Conservation (phyloP, 2,329 filamentous ascomycete species). For the Plenodomus lindquistii region DNA sequence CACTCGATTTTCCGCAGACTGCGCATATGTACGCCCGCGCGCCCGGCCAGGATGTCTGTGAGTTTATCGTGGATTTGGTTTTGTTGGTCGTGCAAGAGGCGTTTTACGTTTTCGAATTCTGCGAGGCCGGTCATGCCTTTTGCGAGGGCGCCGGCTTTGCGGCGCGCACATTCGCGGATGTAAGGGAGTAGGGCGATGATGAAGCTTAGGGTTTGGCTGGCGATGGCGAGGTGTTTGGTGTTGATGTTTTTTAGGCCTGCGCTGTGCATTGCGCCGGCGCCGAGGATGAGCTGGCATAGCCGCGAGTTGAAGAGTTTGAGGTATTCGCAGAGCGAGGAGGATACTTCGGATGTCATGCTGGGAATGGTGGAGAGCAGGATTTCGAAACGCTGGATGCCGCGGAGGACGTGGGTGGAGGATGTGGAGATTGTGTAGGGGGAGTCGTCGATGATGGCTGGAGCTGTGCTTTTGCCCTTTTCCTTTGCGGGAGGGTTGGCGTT, state of each 20-base stretch:
- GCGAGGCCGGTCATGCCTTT: slow-evolving; percentile 59
- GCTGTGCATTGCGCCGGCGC: slow-evolving; percentile 84
- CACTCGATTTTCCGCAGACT: slow-evolving; percentile 76
- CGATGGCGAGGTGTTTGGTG: slow-evolving; percentile 90
- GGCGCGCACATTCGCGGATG: slow-evolving; percentile 85
- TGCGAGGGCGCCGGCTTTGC: slow-evolving; percentile 58
- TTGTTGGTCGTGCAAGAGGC: slow-evolving; percentile 86
- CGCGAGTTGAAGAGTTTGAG: slow-evolving; percentile 94
- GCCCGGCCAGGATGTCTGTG: slow-evolving; percentile 85
- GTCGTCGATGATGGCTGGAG: slow-evolving; percentile 74
- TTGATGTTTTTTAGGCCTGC: slow-evolving; percentile 90
- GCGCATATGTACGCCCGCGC: slow-evolving; percentile 73
- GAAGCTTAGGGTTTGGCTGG: slow-evolving; percentile 86
- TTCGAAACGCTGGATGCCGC: slow-evolving; percentile 80
- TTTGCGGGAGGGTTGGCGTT: slow-evolving; percentile 35
- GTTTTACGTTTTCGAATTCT: slow-evolving; percentile 86
- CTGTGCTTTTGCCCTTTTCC: slow-evolving; percentile 51
- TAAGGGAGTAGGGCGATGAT: slow-evolving; percentile 86
- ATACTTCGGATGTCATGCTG: slow-evolving; percentile 84
- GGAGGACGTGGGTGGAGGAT: slow-evolving; percentile 79
- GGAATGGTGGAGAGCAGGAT: slow-evolving; percentile 84
- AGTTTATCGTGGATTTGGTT: slow-evolving; percentile 89
- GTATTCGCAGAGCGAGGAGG: slow-evolving; percentile 78
- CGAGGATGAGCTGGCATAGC: slow-evolving; percentile 93
- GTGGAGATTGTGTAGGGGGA: slow-evolving; percentile 85